Conservation (phyloP, 2,329 filamentous ascomycete species). For the Whalleya microplaca region DNA sequence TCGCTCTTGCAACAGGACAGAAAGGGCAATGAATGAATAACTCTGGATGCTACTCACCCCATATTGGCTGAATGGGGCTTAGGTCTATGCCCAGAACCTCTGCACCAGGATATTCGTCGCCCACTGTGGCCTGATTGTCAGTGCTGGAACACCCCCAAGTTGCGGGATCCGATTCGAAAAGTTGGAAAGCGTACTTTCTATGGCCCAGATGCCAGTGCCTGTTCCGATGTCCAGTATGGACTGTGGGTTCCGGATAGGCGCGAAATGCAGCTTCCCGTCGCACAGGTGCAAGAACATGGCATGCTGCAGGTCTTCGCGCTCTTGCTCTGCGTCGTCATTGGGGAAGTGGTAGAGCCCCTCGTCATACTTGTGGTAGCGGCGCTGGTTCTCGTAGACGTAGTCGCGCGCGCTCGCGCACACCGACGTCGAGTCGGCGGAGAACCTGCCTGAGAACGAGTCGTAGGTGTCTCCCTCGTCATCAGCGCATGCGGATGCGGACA, state of each 20-base stretch:
- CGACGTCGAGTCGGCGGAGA: constrained; percentile 33
- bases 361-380: constrained; percentile 47
- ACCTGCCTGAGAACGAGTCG: constrained; percentile 19
- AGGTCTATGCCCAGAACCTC: constrained; percentile 46
- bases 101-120: constrained; percentile 43
- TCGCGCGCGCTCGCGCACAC: constrained; percentile 42
- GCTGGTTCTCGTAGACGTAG: constrained; percentile 48
- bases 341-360: constrained; percentile 44
- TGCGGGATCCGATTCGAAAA: neutral
- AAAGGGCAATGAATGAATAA: too few species aligned
- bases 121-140: constrained; percentile 31
- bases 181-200: constrained; percentile 28
- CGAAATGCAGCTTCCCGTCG: constrained; percentile 35
- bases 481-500: constrained; percentile 22
- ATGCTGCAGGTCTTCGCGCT: constrained; percentile 42
- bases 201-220: constrained; percentile 40
- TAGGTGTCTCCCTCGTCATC: constrained; percentile 16
- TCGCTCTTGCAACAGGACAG: too few species aligned
- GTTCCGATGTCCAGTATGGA: constrained; percentile 39
- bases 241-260: constrained; percentile 24
- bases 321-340: constrained; percentile 50
- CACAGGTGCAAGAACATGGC: constrained; percentile 31
- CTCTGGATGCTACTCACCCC: too few species aligned
- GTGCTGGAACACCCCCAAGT: neutral
- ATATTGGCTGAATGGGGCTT: constrained; percentile 45